Evolutionary conservation across 148 eudicot species (phyloP), one percentile per base, ranked within the genome.

Genomic region (Camellia granthamiana): DNA sequence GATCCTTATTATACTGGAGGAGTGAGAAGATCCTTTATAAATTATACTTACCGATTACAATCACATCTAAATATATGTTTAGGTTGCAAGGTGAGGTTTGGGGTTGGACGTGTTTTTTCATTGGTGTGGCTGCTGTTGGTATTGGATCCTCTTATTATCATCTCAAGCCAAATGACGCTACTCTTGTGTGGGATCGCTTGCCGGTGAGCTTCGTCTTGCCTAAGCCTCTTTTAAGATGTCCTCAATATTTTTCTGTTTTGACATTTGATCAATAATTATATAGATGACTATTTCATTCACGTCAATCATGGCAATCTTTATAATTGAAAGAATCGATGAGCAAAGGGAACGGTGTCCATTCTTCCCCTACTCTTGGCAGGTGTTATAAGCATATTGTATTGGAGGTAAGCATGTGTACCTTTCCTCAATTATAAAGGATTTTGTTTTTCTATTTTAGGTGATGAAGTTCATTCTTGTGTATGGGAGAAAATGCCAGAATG

Each of bases 231-330:
- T 58, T 72, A 18, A 56, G 16, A 13, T 64, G 11, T 14, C 19
- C 5, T 54, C 21, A 16, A 58, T 63, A 14, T 70, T 16, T 56
- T 19, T 9, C 52, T 10, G n/a, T 74, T 68, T 44, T 75, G 58
- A 59, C 56, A 46, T 46, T 63, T 74, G 41, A 30, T 30, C 16
- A 51, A 30, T 66, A 52, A 76, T 79, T 18, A 42, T 44, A 47
- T 78, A 95, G 98, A 95, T 95, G 98, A 95, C 98, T 51, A 75
- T 95, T 82, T 97, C 97, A 63, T 93, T 95, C 88, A 95, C 98
- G 19, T 95, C 98, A 56, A 92, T 95, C 75, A 83, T 95, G 85
- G 91, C 98, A 0, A 91, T 95, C 73, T 93, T 95, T 82, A 90
- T 95, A n/a, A 95, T 95, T 65, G 98, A 95, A 86, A 89, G 98